phyloP scores from a whole-genome alignment of 164 flowering plant species.

The Chimonanthus salicifolius region DNA sequence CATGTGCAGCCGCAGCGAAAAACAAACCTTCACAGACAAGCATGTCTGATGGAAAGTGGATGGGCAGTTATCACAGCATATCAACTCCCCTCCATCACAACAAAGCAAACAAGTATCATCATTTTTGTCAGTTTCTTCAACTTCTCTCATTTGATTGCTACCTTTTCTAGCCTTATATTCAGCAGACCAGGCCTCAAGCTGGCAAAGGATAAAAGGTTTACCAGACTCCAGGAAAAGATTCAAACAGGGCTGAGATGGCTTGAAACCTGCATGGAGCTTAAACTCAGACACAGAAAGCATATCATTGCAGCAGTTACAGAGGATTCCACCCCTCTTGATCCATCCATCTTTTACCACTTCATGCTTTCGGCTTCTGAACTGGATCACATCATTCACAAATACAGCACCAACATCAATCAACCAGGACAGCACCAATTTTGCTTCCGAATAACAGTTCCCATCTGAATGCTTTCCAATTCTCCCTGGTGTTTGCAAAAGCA shows the following conservation, averaged over 20 bases:
- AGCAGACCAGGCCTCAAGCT: constrained; percentile 91
- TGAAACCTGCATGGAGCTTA: constrained; percentile 81
- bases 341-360: constrained; percentile 65
- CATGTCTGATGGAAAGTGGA: constrained; percentile 90
- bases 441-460: constrained; percentile 40
- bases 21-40: constrained; percentile 67
- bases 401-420: constrained; percentile 59
- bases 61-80: constrained; percentile 97
- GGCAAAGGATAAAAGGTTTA: constrained; percentile 60
- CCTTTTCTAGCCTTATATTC: constrained; percentile 71
- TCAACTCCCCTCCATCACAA: constrained; percentile 94
- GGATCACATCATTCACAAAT: constrained; percentile 64
- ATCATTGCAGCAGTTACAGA: constrained; percentile 67
- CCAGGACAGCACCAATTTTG: constrained; percentile 84
- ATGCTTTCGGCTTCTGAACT: constrained; percentile 53
- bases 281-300: constrained; percentile 64
- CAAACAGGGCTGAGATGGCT: constrained; percentile 48
- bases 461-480: constrained; percentile 42
- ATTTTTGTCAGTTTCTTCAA: constrained; percentile 61
- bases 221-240: constrained; percentile 86
- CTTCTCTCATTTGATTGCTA: constrained; percentile 23
- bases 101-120: constrained; percentile 97
- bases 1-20: constrained; percentile 5
- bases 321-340: constrained; percentile 60
- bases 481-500: constrained; percentile 51